Evolutionary conservation across 192 early-diverging fungal species (phyloP).

Genomic region (Oehlia diaphana): DNA sequence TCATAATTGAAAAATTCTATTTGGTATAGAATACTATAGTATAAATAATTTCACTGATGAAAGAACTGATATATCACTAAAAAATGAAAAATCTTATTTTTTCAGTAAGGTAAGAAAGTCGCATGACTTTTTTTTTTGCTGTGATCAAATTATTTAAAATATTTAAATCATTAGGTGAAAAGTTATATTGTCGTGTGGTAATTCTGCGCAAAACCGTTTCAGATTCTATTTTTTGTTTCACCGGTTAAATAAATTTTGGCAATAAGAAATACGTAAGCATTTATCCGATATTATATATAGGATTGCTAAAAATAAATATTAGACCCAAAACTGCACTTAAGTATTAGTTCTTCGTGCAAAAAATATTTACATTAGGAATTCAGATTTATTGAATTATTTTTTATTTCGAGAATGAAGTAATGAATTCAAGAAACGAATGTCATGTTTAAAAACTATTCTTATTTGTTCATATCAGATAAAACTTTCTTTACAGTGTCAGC

Average conservation of each 20-base stretch:
- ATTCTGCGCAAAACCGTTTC: no score
- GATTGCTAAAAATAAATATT: no score
- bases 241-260: no score
- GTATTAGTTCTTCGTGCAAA: no score
- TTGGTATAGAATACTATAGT: constrained; percentile 10
- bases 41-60: constrained; percentile 19
- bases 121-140: background rate
- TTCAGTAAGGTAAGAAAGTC: constrained; percentile 18
- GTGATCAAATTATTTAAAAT: background rate
- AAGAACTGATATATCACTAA: background rate
- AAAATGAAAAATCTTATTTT: constrained; percentile 17
- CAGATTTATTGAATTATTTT: no score
- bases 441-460: background rate
- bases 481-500: constrained; percentile 74
- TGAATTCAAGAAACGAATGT: no score
- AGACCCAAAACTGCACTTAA: no score
- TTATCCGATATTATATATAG: no score
- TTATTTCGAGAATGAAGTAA: no score
- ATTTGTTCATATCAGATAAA: constrained; percentile 34
- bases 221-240: no score
- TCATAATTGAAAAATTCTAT: background rate
- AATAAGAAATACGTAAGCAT: no score
- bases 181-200: background rate
- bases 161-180: constrained; percentile 4
- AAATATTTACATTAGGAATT: no score